Evolutionary conservation across 192 early-diverging fungal genomes (phyloP).

Genomic region (Chytriomyces hyalinus): DNA sequence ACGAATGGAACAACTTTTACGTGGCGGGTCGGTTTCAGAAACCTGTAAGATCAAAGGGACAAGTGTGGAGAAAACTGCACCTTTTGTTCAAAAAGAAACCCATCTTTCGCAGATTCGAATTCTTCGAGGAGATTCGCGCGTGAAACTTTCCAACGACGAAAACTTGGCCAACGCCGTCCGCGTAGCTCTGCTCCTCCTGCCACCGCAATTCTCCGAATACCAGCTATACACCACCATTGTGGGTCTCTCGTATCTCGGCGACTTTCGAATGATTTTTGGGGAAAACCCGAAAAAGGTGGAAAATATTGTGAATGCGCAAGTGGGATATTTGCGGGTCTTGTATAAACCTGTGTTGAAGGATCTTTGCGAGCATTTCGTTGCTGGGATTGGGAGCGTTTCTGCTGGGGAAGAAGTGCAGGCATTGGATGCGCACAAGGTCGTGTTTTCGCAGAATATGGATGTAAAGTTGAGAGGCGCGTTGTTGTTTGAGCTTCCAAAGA

Average conservation of each 20-base stretch:
- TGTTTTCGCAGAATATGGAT: conserved; percentile 43
- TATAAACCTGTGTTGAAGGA: conserved; percentile 56
- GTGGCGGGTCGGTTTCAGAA: conserved; percentile 97
- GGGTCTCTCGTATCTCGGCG: conserved; percentile 86
- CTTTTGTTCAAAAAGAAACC: conserved; percentile 1
- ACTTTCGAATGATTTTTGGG: conserved; percentile 87
- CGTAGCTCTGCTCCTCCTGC: conserved; percentile 81
- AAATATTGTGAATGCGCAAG: conserved; percentile 89
- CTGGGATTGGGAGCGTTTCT: conserved; percentile 35
- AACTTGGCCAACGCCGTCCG: conserved; percentile 87
- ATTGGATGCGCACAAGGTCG: not conserved
- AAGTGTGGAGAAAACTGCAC: no score
- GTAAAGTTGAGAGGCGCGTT: conserved; percentile 64
- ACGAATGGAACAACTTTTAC: conserved; percentile 96
- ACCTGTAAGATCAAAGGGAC: conserved; percentile 63
- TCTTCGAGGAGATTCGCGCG: conserved; percentile 74
- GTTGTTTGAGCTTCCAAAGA: conserved; percentile 82
- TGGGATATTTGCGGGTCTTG: conserved; percentile 59
- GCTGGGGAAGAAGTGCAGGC: not conserved
- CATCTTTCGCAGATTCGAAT: conserved; percentile 66
- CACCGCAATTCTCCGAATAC: conserved; percentile 77
- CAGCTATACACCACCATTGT: conserved; percentile 85
- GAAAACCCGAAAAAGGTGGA: conserved; percentile 96
- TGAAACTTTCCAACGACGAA: conserved; percentile 76
- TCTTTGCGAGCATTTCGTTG: conserved; percentile 45